Percentiles rank a stretch among this genome's conserved stretches.
Conservation (phyloP, 2,329 filamentous ascomycete genomes). For the Keithomyces neogunnii region DNA sequence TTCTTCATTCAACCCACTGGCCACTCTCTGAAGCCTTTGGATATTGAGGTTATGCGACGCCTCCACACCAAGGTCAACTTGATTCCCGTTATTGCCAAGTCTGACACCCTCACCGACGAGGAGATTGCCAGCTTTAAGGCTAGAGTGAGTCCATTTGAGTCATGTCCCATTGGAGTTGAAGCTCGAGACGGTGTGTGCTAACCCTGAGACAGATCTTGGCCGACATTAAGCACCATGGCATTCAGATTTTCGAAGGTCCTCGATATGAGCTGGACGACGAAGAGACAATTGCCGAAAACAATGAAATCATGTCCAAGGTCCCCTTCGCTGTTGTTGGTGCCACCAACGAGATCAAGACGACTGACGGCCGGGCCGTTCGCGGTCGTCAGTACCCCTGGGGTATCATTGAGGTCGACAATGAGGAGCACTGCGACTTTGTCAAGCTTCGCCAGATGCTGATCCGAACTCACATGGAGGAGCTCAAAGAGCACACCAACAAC, state of each 20-base stretch:
- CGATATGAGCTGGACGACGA: conserved; percentile 98
- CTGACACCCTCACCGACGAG: conserved; percentile 94
- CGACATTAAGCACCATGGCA: conserved; percentile 94
- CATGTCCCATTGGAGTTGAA: neutral
- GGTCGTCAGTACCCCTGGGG: conserved; percentile 97
- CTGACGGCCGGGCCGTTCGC: conserved; percentile 90
- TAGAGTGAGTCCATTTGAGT: conserved; percentile 56
- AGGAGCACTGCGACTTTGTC: conserved; percentile 99
- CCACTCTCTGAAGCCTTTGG: conserved; percentile 94
- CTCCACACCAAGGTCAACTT: conserved; percentile 99
- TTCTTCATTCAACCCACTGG: conserved; percentile 99
- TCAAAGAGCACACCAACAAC: conserved; percentile 99
- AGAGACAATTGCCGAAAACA: conserved; percentile 99
- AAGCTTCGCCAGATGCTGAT: conserved; percentile 99
- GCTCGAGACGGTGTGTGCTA: neutral
- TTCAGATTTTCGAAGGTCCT: conserved; percentile 98
- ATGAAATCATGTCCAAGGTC: conserved; percentile 99
- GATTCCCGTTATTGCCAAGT: conserved; percentile 98
- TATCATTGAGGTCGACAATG: conserved; percentile 97
- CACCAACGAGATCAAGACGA: conserved; percentile 84
- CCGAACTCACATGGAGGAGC: conserved; percentile 99
- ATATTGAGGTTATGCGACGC: conserved; percentile 98
- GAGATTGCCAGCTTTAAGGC: conserved; percentile 93
- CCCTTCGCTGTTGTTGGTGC: conserved; percentile 97
- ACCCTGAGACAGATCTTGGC: conserved; percentile 65